A percentile compares a stretch with the other conserved stretches of the same genome.
Conservation (phyloP, 441 rosid genomes). For the Adansonia gregorii region DNA sequence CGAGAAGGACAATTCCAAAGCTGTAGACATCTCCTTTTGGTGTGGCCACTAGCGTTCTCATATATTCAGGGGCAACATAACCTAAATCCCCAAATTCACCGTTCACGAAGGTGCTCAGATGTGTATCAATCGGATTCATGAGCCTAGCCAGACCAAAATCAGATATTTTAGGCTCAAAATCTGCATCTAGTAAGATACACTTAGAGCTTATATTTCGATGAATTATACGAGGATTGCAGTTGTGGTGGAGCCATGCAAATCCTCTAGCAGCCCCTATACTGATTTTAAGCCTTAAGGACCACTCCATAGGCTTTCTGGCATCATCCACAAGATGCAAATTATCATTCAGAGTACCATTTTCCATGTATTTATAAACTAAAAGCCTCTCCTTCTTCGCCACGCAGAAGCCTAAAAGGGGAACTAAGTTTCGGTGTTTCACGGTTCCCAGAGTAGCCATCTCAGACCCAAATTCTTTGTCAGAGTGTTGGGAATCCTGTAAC, state of each 20-base stretch:
- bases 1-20: slow-evolving; percentile 87
- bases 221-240: slow-evolving; percentile 83
- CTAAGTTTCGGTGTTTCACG: slow-evolving; percentile 75
- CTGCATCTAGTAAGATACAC: slow-evolving; percentile 71
- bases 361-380: slow-evolving; percentile 75
- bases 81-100: slow-evolving; percentile 95
- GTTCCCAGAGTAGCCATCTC: slow-evolving; percentile 85
- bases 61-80: slow-evolving; percentile 88
- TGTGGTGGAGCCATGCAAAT: slow-evolving; percentile 95
- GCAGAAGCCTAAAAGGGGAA: slow-evolving; percentile 89
- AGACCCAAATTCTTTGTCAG: slow-evolving; percentile 66
- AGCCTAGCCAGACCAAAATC: slow-evolving; percentile 94
- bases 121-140: slow-evolving; percentile 89
- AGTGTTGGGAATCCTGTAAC: slow-evolving; percentile 78
- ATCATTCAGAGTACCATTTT: slow-evolving; percentile 70
- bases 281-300: slow-evolving; percentile 83
- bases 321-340: slow-evolving; percentile 51
- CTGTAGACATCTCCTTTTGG: slow-evolving; percentile 93
- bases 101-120: slow-evolving; percentile 86
- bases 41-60: slow-evolving; percentile 83
- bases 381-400: slow-evolving; percentile 70
- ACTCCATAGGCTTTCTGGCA: slow-evolving; percentile 55
- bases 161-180: slow-evolving; percentile 82
- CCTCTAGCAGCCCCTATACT: slow-evolving; percentile 78
- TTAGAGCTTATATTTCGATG: slow-evolving; percentile 91